phyloP scores from a whole-genome alignment of 1,139 yeast species.

The Yarrowia galli region DNA sequence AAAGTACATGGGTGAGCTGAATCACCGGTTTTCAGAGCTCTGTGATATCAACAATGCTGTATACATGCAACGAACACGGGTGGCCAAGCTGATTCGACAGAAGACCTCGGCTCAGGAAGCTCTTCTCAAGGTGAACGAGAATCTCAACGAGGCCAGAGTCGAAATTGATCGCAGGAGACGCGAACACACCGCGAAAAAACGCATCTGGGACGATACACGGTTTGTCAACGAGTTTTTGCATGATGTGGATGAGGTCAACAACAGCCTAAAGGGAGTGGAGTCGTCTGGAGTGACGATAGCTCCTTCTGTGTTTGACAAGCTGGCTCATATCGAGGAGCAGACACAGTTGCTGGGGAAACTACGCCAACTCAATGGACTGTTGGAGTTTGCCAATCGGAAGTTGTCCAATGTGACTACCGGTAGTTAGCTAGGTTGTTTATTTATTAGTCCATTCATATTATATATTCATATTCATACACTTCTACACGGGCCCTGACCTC shows the following conservation, averaged over 20 bases:
- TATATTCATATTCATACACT: neutral
- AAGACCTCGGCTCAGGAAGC: conserved; percentile 7
- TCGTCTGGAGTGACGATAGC: conserved; percentile 2
- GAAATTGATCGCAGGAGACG: neutral
- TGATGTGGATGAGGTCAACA: conserved; percentile 27
- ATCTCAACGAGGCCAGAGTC: conserved; percentile 2
- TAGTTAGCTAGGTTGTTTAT: too few species aligned
- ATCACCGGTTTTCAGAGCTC: conserved; percentile 1
- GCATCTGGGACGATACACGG: neutral
- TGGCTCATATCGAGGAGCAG: conserved; percentile 20
- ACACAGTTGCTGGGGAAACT: conserved; percentile 11
- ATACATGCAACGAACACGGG: neutral
- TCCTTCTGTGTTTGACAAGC: neutral
- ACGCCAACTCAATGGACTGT: neutral
- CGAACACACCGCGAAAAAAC: neutral
- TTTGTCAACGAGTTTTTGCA: conserved; percentile 23
- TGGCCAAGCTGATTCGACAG: neutral
- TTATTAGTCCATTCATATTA: neutral
- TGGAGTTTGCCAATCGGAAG: neutral
- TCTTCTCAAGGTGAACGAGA: conserved; percentile 3
- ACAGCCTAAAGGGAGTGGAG: conserved; percentile 3
- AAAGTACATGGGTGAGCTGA: neutral
- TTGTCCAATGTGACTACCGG: too few species aligned
- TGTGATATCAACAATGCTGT: conserved; percentile 11
- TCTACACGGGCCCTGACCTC: neutral